A percentile compares a stretch with the other conserved stretches of the same genome.
Evolutionary conservation across 495 filamentous ascomycete species (phyloP).

Genomic region (Friedmanniomyces simplex): DNA sequence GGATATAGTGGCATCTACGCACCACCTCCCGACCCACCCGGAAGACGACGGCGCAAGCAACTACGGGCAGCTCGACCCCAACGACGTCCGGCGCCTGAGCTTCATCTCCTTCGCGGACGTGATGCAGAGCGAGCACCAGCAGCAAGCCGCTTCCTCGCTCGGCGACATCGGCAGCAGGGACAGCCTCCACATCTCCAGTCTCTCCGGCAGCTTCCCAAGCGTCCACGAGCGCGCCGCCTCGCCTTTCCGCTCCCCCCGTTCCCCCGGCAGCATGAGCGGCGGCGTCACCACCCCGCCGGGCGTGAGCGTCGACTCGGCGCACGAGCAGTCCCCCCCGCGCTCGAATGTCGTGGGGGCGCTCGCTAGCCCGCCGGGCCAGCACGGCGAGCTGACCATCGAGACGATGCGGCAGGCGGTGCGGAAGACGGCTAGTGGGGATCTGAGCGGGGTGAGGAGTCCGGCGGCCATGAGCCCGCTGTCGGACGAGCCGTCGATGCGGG

Average conservation of each 20-base stretch:
- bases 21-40: conserved; percentile 39
- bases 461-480: not conserved
- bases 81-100: conserved; percentile 70
- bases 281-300: conserved; percentile 8
- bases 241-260: conserved; percentile 13
- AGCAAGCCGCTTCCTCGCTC: conserved; percentile 19
- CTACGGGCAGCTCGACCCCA: conserved; percentile 60
- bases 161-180: conserved; percentile 45
- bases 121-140: conserved; percentile 70
- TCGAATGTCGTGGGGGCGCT: conserved; percentile 32
- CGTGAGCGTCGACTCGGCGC: not conserved
- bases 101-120: conserved; percentile 95
- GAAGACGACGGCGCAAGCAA: conserved; percentile 50
- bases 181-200: conserved; percentile 45
- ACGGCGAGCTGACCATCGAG: conserved; percentile 71
- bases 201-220: conserved; percentile 42
- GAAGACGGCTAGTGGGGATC: conserved; percentile 71
- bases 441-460: conserved; percentile 28
- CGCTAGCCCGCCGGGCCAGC: conserved; percentile 27
- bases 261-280: not conserved
- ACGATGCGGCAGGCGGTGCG: conserved; percentile 82
- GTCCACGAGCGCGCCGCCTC: conserved; percentile 56
- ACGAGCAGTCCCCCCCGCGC: conserved; percentile 7
- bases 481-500: not conserved
- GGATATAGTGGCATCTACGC: conserved; percentile 24